These are phyloP conservation scores for Gossypium aridum DNA, from an alignment of 441 rosid species.

Conservation along the genomic window DNA sequence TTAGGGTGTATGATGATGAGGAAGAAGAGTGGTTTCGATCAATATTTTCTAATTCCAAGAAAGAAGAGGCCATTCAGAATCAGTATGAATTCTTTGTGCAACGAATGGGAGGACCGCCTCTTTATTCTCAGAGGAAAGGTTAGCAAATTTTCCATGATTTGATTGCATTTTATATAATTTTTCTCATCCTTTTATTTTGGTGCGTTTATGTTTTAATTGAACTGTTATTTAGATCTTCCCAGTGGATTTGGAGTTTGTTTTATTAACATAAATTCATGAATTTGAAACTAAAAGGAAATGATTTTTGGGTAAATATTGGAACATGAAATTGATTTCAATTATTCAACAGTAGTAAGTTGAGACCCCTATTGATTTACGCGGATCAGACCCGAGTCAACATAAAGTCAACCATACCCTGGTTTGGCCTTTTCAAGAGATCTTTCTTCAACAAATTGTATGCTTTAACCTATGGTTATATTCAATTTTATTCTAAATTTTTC, in stretches of 20 bases:
- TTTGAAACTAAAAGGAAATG: background rate
- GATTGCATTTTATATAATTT: background rate
- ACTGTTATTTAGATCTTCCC: background rate
- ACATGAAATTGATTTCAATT: background rate
- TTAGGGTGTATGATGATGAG: slow-evolving; percentile 78
- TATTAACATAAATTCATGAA: background rate
- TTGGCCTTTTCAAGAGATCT: background rate
- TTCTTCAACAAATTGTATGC: background rate
- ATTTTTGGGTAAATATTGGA: background rate
- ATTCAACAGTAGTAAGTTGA: background rate
- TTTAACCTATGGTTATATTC: background rate
- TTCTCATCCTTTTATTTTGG: background rate
- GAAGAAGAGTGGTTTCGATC: slow-evolving; percentile 77
- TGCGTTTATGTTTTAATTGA: background rate
- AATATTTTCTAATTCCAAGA: slow-evolving; percentile 62
- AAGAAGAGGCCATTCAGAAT: slow-evolving; percentile 86
- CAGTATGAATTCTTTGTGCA: slow-evolving; percentile 92
- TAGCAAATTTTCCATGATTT: background rate
- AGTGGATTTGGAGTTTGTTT: background rate
- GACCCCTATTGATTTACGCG: background rate
- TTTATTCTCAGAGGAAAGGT: slow-evolving; percentile 90
- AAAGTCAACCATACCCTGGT: background rate
- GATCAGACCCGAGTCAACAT: background rate
- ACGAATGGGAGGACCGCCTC: slow-evolving; percentile 92
- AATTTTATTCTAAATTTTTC: background rate